These are phyloP conservation scores for Volvox africanus DNA, from an alignment of 139 green algal species.

Conservation along the genomic window DNA sequence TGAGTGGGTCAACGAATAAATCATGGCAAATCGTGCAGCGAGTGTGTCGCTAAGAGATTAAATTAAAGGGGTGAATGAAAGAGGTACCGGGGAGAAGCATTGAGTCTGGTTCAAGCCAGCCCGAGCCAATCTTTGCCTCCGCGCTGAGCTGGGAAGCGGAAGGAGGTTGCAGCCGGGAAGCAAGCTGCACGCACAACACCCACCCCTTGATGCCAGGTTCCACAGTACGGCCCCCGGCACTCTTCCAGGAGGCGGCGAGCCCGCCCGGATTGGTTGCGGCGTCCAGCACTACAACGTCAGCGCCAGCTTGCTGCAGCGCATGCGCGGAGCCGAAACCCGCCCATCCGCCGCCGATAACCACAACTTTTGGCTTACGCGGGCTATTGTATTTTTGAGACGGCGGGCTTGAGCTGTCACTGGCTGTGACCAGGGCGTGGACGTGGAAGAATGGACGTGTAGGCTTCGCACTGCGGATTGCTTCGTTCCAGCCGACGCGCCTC, in stretches of 20 bases:
- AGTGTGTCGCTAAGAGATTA: too few species aligned
- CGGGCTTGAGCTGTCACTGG: not conserved
- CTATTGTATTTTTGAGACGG: not conserved
- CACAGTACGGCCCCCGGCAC: not conserved
- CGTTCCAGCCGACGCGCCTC: too few species aligned
- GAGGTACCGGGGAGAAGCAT: too few species aligned
- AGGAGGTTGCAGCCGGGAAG: too few species aligned
- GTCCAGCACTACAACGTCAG: slow-evolving; percentile 28
- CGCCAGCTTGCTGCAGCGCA: not conserved
- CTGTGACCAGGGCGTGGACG: not conserved
- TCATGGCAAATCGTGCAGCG: too few species aligned
- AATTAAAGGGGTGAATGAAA: too few species aligned
- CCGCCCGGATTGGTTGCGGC: not conserved
- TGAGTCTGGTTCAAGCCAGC: too few species aligned
- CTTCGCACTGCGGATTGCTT: too few species aligned
- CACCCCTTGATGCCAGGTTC: slow-evolving; percentile 45
- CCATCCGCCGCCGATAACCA: slow-evolving; percentile 23
- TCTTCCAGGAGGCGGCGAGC: slow-evolving; percentile 14
- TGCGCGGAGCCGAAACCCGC: slow-evolving; percentile 29
- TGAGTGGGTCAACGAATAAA: too few species aligned
- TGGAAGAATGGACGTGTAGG: not conserved
- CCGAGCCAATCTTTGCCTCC: too few species aligned
- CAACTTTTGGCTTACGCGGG: not conserved
- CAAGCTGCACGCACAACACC: not conserved
- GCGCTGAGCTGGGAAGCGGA: too few species aligned